Base-by-base conservation (phyloP, 2,329 filamentous ascomycete species). In the Periconia sp. region DNA sequence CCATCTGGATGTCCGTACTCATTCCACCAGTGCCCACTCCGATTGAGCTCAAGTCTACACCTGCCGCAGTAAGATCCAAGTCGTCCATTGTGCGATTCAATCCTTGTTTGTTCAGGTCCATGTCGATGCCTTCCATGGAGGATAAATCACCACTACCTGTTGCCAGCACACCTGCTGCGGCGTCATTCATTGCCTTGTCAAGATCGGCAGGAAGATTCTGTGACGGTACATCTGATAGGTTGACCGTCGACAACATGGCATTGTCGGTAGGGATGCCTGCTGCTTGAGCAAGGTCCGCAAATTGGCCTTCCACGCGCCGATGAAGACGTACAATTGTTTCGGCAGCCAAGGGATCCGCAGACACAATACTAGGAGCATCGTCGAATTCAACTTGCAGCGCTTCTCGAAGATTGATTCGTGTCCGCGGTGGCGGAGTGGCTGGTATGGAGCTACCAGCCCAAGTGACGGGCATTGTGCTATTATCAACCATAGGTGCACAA, bases 221-320 rank as follows among this genome's bases (percentile, higher is more conserved):
- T 6, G 60, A 49, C 41, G 65, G 63, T 45, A 71, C 68, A 23
- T 65, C 64, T 7, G 55, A 60, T 6, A 72, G 62, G 14, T 59
- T 61, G 44, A 71, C 69, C 41, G 58, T 64, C 8, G 63, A 60
- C 1, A 74, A 57, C 41, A 61, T 62, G 19, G 71, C 62, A 14
- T 65, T 61, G 2, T 61, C 59, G 19, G 61, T 59, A 46, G 65
- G 63, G 1, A 73, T 57, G 1, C 54, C 52, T 17, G 37, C n/a
- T 7, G 55, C 56, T 52, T 70, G 62, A 18, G 62, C 58, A 2
- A 68, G 50, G 13, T 63, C 62, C 1, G 62, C 62, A 27, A 89
- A 80, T 65, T 88, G 86, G n/a, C 82, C 80, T 70, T 90, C 86
- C 11, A 90, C 85, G 2, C 81, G 78, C 23, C 86, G 79, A 66